Evolutionary conservation across 108 stramenopile species (phyloP).

Genomic region (Nitzschia sp.): DNA sequence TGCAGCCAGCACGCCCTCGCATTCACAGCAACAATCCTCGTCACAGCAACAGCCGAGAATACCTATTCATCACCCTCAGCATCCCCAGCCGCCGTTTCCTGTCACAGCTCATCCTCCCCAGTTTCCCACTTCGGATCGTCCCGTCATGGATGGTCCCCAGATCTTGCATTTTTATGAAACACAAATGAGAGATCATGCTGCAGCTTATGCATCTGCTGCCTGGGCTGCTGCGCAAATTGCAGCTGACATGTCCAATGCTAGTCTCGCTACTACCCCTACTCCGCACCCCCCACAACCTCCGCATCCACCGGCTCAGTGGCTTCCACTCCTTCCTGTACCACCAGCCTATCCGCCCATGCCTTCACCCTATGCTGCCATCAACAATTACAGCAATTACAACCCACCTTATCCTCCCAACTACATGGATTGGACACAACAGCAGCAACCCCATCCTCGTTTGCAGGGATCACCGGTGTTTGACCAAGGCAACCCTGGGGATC

Average conservation of each 20-base stretch:
- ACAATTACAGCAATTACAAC: not conserved
- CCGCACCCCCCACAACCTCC: not conserved
- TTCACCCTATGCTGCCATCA: not conserved
- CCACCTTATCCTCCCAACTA: not conserved
- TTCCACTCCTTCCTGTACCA: constrained; percentile 2
- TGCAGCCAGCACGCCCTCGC: not conserved
- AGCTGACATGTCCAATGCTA: constrained; percentile 18
- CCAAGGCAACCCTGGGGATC: not conserved
- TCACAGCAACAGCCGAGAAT: not conserved
- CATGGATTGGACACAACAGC: not conserved
- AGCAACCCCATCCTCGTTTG: not conserved
- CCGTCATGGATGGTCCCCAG: constrained; percentile 1
- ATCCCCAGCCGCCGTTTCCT: constrained; percentile 2
- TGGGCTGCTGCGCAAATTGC: constrained; percentile 79
- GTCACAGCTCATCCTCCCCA: not conserved
- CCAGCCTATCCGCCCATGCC: not conserved
- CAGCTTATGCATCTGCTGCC: constrained; percentile 82
- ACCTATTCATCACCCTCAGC: not conserved
- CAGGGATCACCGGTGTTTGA: not conserved
- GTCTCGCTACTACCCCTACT: constrained; percentile 7
- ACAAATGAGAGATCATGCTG: constrained; percentile 80
- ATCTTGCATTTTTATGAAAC: constrained; percentile 69
- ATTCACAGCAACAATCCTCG: not conserved
- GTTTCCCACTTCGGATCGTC: not conserved
- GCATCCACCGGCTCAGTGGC: not conserved